Evolutionary conservation across 495 filamentous ascomycete genomes (phyloP).

Genomic region (Tuber aestivum): DNA sequence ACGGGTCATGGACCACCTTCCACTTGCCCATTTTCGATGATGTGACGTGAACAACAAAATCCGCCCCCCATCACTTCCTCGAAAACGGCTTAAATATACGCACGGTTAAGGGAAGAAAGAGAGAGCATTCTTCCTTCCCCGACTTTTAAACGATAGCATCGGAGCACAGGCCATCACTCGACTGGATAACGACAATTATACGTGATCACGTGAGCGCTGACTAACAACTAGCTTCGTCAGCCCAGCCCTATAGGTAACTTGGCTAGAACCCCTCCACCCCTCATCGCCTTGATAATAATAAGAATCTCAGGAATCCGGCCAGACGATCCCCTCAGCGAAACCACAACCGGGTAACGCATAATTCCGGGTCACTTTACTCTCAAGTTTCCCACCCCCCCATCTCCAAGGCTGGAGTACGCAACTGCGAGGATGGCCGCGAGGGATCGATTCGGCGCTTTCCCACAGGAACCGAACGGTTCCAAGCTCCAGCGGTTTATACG

Average conservation of each 20-base stretch:
- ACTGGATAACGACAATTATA: not conserved
- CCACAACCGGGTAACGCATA: not conserved
- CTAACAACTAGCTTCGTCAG: not conserved
- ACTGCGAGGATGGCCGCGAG: slow-evolving; percentile 91
- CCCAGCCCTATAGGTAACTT: slow-evolving; percentile 14
- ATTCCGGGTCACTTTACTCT: not conserved
- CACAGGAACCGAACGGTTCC: slow-evolving; percentile 66
- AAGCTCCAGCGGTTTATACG: slow-evolving; percentile 91
- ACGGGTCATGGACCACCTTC: not conserved
- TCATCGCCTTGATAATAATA: slow-evolving; percentile 22
- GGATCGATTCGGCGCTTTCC: slow-evolving; percentile 82
- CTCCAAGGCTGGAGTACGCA: slow-evolving; percentile 68
- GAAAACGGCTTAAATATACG: not conserved
- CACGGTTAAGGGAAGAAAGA: not conserved
- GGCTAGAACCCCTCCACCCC: slow-evolving; percentile 23
- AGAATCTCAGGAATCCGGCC: slow-evolving; percentile 15
- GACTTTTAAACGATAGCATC: not conserved
- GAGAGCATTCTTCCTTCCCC: not conserved
- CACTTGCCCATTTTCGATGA: not conserved
- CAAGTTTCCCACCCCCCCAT: not conserved
- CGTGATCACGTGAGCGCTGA: not conserved
- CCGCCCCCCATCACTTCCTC: not conserved
- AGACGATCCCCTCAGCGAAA: not conserved
- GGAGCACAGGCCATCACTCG: not conserved
- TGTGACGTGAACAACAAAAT: not conserved